Conservation (phyloP, 371 early-diverging fungal genomes). For the Mucor indicus region DNA sequence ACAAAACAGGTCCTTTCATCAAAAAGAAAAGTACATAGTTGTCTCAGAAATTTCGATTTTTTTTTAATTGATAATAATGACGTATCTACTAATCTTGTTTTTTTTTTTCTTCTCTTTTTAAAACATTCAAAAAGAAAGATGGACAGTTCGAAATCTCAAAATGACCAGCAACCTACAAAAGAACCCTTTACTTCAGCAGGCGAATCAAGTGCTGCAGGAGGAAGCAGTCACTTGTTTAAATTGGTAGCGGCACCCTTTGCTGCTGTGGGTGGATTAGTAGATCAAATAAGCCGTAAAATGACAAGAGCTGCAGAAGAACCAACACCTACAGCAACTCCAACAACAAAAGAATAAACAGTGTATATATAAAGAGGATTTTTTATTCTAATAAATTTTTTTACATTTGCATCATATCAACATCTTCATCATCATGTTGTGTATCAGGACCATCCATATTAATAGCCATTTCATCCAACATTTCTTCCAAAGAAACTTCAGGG, state of each 20-base stretch:
- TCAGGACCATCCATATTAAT: slow-evolving; percentile 59
- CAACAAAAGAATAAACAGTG: background rate
- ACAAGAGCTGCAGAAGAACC: slow-evolving; percentile 2
- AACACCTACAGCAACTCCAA: background rate
- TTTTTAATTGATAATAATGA: too few species aligned
- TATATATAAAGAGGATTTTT: background rate
- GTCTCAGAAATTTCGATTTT: too few species aligned
- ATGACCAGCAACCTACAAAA: slow-evolving; percentile 13
- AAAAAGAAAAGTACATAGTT: too few species aligned
- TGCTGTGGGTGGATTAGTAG: slow-evolving; percentile 21
- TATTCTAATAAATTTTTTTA: too few species aligned
- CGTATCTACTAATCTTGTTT: slow-evolving; percentile 4
- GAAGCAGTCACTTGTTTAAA: slow-evolving; percentile 5
- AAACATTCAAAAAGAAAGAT: background rate
- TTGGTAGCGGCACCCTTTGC: slow-evolving; percentile 14
- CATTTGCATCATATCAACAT: slow-evolving; percentile 26
- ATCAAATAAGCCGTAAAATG: slow-evolving; percentile 18
- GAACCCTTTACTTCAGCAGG: slow-evolving; percentile 18
- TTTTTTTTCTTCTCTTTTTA: background rate
- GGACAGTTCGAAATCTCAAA: background rate
- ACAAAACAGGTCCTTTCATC: too few species aligned
- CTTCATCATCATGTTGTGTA: slow-evolving; percentile 37
- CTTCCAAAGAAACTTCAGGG: slow-evolving; percentile 88
- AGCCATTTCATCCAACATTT: slow-evolving; percentile 86
- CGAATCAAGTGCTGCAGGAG: slow-evolving; percentile 3